Evolutionary conservation across 2,329 filamentous ascomycete genomes (phyloP).

Genomic region (Beauveria sp.): DNA sequence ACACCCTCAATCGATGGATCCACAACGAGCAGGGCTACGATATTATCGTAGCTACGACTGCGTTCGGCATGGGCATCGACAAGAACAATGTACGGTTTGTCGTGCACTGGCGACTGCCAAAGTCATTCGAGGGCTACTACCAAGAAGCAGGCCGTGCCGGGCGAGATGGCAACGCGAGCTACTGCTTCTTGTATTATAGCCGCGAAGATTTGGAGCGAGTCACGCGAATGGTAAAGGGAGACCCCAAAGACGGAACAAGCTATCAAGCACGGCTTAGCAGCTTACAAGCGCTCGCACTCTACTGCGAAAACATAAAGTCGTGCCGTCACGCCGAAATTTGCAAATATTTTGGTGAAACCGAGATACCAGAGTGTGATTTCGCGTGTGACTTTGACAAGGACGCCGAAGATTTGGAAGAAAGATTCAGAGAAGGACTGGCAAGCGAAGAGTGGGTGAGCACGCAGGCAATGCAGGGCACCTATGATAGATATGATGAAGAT

Average conservation of each 20-base stretch:
- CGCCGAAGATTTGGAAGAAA: slow-evolving; percentile 44
- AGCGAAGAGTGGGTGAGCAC: slow-evolving; percentile 58
- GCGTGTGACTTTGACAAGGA: slow-evolving; percentile 78
- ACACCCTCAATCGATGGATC: slow-evolving; percentile 65
- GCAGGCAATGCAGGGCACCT: slow-evolving; percentile 51
- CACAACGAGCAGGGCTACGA: slow-evolving; percentile 70
- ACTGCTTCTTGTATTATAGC: slow-evolving; percentile 87
- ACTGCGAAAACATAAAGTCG: slow-evolving; percentile 67
- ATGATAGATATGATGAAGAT: slow-evolving; percentile 48
- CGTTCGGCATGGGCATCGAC: slow-evolving; percentile 97
- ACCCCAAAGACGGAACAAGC: slow-evolving; percentile 32
- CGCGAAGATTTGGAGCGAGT: slow-evolving; percentile 77
- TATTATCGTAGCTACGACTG: slow-evolving; percentile 89
- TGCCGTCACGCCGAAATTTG: slow-evolving; percentile 74
- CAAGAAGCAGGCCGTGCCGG: slow-evolving; percentile 92
- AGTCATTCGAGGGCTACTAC: slow-evolving; percentile 93
- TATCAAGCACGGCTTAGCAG: slow-evolving; percentile 52
- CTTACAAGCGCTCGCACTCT: slow-evolving; percentile 61
- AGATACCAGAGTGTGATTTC: slow-evolving; percentile 56
- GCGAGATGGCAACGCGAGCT: slow-evolving; percentile 77
- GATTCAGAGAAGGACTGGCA: slow-evolving; percentile 48
- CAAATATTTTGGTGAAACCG: slow-evolving; percentile 66
- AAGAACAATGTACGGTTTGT: slow-evolving; percentile 93
- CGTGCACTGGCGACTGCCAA: slow-evolving; percentile 87
- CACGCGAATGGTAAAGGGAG: slow-evolving; percentile 45